Base-by-base conservation (phyloP, 495 filamentous ascomycete genomes). In the Aspergillus cavernicola region DNA sequence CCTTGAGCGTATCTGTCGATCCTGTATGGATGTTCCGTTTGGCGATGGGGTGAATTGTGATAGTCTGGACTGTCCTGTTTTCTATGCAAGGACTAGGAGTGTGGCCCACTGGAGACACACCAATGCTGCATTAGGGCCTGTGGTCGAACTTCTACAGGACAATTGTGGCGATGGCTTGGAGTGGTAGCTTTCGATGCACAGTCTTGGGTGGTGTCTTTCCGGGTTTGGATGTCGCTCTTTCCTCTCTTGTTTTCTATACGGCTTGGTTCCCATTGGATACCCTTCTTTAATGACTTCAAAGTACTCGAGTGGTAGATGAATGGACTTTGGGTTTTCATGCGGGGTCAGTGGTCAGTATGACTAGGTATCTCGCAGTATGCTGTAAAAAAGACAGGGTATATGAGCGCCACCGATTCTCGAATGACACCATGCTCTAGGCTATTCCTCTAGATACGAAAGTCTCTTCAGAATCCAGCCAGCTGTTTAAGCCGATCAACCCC, bases 1-100 rank as follows among this genome's bases (percentile, higher is more conserved):
- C 59, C 69, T 96, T n/a, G 73, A 85, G 29, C 78, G 75, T 51
- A 74, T 96, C 47, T 98, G 93, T 67, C 85, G 86, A 58, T 89
- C 84, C 59, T 98, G 93, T 60, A 83, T 87, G 24, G 84, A 83
- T 7, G 63, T 90, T 35, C 68, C 88, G 13, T 85, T 81, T 58
- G 73, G 80, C 4, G 90, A 96, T 38, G 82, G 87, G 26, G 85
- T 96, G 31, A 80, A 66, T 31, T 98, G 93, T 66, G 89, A 96
- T 62, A 95, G 87, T 57, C 79, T 84, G 66, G 93, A 96, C 68
- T 98, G 93, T 65, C 88, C 91, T 0, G 88, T 96, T 3, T 97
- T 93, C 60, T 98, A 97, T 65, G 86, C 87, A 2, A 72, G 95
- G 45, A 82, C 87, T 10, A 87, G 86, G 69, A 85, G 91, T 68